A percentile compares a stretch with the other conserved stretches of the same genome.
These are phyloP conservation scores for Mycena citricolor DNA, from an alignment of 1,284 basidiomycete species.

Conservation along the genomic window DNA sequence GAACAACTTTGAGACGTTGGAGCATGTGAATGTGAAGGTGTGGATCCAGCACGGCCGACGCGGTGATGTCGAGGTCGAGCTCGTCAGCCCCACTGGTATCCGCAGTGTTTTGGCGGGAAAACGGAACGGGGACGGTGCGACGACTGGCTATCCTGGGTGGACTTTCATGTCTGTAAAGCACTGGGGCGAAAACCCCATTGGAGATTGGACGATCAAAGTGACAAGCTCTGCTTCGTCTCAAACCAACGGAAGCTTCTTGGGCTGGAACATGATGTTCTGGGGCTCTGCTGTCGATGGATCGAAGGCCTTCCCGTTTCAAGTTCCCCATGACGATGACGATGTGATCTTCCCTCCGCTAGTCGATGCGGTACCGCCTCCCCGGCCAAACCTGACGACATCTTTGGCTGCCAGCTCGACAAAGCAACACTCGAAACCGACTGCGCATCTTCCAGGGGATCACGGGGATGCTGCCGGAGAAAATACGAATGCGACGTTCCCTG, in stretches of 20 bases:
- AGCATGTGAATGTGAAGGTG: slow-evolving; percentile 92
- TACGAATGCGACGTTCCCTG: slow-evolving; percentile 56
- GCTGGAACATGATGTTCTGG: slow-evolving; percentile 94
- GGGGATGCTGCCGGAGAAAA: slow-evolving; percentile 69
- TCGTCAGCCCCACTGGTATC: slow-evolving; percentile 85
- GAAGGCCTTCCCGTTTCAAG: slow-evolving; percentile 65
- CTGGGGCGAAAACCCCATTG: slow-evolving; percentile 95
- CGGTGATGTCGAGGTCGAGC: slow-evolving; percentile 92
- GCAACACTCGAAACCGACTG: slow-evolving; percentile 83
- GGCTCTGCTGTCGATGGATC: slow-evolving; percentile 81
- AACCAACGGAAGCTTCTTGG: slow-evolving; percentile 78
- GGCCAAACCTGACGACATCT: slow-evolving; percentile 31
- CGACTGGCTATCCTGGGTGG: slow-evolving; percentile 87
- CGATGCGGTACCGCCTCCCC: slow-evolving; percentile 27
- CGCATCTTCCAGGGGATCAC: slow-evolving; percentile 85
- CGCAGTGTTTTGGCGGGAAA: slow-evolving; percentile 81
- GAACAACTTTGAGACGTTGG: slow-evolving; percentile 84
- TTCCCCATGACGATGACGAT: slow-evolving; percentile 55
- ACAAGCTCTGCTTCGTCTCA: slow-evolving; percentile 55
- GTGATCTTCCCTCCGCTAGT: slow-evolving; percentile 54
- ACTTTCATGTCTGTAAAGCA: slow-evolving; percentile 98
- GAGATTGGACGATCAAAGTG: slow-evolving; percentile 92
- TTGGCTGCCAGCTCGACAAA: slow-evolving; percentile 46
- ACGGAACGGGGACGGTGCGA: slow-evolving; percentile 69
- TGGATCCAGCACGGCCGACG: slow-evolving; percentile 88